Evolutionary conservation across 108 stramenopile genomes (phyloP).

Genomic region (Stephanodiscus minutulus): DNA sequence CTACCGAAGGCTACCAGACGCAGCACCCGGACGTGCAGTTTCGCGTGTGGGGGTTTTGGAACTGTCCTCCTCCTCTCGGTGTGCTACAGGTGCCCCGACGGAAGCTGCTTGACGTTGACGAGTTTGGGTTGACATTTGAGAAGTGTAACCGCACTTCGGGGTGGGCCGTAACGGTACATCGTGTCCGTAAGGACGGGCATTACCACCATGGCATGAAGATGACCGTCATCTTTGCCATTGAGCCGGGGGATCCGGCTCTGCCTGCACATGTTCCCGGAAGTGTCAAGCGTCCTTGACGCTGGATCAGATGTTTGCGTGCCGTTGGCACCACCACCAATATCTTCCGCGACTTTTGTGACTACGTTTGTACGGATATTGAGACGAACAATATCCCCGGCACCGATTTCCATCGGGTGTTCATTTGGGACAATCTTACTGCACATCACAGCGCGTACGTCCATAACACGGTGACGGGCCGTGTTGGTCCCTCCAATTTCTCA

Average conservation of each 20-base stretch:
- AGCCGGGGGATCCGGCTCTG: slow-evolving; percentile 4
- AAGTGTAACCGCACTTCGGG: slow-evolving; percentile 14
- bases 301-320: slow-evolving; percentile 1
- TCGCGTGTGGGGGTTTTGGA: background rate
- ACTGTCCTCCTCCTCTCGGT: slow-evolving; percentile 13
- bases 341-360: slow-evolving; percentile 14
- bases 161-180: background rate
- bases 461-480: slow-evolving; percentile 11
- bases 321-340: slow-evolving; percentile 6
- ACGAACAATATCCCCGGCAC: slow-evolving; percentile 1
- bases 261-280: background rate
- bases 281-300: slow-evolving; percentile 2
- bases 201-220: slow-evolving; percentile 1
- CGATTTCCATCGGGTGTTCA: slow-evolving; percentile 7
- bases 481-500: background rate
- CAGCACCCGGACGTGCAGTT: background rate
- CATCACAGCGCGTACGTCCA: slow-evolving; percentile 19
- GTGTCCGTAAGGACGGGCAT: slow-evolving; percentile 19
- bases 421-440: slow-evolving; percentile 19
- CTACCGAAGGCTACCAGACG: slow-evolving; percentile 15
- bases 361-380: slow-evolving; percentile 11
- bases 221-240: slow-evolving; percentile 5
- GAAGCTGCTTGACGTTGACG: slow-evolving; percentile 20
- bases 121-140: slow-evolving; percentile 11
- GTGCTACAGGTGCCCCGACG: background rate